Base-by-base conservation (phyloP, 2,329 filamentous ascomycete species). In the Talaromyces marneffei region DNA sequence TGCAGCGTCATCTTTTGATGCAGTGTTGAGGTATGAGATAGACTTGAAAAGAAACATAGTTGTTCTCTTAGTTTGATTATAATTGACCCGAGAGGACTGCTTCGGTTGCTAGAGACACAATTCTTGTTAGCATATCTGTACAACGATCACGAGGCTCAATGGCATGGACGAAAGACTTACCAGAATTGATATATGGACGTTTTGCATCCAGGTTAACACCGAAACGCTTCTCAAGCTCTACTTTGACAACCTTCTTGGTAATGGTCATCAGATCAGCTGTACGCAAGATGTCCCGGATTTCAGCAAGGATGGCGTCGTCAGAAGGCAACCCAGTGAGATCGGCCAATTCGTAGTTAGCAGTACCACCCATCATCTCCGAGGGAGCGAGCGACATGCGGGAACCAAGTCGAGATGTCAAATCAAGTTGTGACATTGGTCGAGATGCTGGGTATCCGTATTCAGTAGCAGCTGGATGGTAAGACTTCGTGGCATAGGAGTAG, bases 211-310 rank as follows among this genome's bases (percentile, higher is more conserved):
- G 83, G 62, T 87, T 85, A 65, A 96, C 87, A 64, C 90, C 90
- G 71, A 99, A 99, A 65, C 92, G 85, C 70, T 87, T 86, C 82
- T 99, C 94, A 62, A 99, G 79, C 79, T 99, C 94, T 67, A 85
- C 79, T 83, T 97, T 97, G 77, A 99, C 90, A 69, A 90, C 91
- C 85, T 99, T 99, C 86, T 99, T 99, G 66, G 94, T 99, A 46
- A 99, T 91, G 4, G 86, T 92, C 94, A 99, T 99, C 71, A 99
- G 79, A 77, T 99, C 94, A 1, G 92, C 92, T 12, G 89, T 95
- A 68, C 87, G 85, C 64, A 99, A 80, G 65, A 99, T 96, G 71
- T 97, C 92, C 57, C 94, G 85, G 69, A 99, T 99, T 82, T 99
- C 94, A 0, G 91, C 88, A 65, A 99, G 80, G 55, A 99, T 82